Evolutionary conservation across 192 early-diverging fungal genomes (phyloP), one percentile per base, ranked within the genome.

Genomic region (Podila horticola): DNA sequence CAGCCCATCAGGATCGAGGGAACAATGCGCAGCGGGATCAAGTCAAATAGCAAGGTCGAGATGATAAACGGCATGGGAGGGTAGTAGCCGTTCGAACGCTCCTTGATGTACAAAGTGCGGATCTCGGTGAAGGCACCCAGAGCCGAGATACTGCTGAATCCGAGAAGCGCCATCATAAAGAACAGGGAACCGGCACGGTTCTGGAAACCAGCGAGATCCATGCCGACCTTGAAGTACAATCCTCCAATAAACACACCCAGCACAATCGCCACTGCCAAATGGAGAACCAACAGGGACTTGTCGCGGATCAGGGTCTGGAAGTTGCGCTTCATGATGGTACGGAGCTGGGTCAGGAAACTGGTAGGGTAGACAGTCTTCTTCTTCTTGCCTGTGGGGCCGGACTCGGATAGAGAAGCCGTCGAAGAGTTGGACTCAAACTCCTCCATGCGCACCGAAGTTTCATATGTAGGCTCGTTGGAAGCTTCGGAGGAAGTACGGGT

Each of bases 171-270:
- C 64, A 91, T 84, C 75, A 93, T 75, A 66, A 94, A 93, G 64
- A 94, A 92, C 22, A 91, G 64, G 0, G 88, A 87, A 0, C 93
- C 93, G 3, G 93, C 84, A 24, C 92, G 85, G 67, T 94, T 94
- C 79, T 94, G 93, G 31, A 94, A 85, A n/a, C 93, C 93, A 4
- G 85, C 89, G 19, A 94, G 67, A 49, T 84, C 77, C 36, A 71
- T 66, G 59, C 90, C 82, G 11, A 87, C 81, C 28, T 88, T 71
- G 81, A 84, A 94, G 74, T 93, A 94, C 7, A 94, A 71, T 13
- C 86, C 84, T 48, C 93, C 93, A 12, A 94, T 75, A 64, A 94
- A 87, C 5, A 89, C 38, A 2, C 90, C 92, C 20, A 93, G 63
- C 0, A 87, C 31, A 1, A 92, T 51, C 0, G 92, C 70, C 1